Evolutionary conservation across 306 rosid genomes (phyloP), one percentile per base, ranked within the genome.

Genomic region (Arachis hypogaea): DNA sequence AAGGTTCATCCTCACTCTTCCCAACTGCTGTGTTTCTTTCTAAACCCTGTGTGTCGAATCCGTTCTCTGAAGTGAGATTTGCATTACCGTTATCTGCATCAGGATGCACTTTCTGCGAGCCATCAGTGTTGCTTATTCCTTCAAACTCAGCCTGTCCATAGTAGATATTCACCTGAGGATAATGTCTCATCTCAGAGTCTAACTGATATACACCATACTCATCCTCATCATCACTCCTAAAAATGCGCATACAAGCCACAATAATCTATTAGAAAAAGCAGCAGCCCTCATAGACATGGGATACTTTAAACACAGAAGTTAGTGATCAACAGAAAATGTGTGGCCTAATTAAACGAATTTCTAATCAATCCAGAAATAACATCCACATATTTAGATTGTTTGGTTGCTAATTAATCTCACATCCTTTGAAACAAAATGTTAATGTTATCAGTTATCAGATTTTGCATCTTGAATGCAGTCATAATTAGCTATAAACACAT

Each of bases 221-320:
- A 59, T 84, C 89, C 22, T 88, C 90, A 5, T 89, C 92, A 42
- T 86, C 96, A 80, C 83, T 84, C 94, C 98, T 89, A 76, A 75
- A 78, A 73, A 22, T 22, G 28, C 28, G 64, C 62, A 73, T 59
- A 75, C 43, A 63, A 70, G 69, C 65, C 80, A 74, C 72, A 56
- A 85, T 61, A 50, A 66, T 55, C 29, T 66, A 46, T 68, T 29
- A 70, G 50, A 68, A 66, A 79, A 61, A 47, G 22, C 38, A 63
- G 54, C 66, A 50, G 36, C 58, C 7, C 61, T 47, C 56, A 51
- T 68, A 16, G 59, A 77, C 62, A 57, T n/a, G 54, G 58, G 38
- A 10, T 47, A 67, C 46, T 71, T 57, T 12, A 51, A 77, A 58
- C 58, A 36, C 36, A 61, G 63, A 16, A 60, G 47, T 1, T 40